Base-by-base conservation (phyloP, 371 early-diverging fungal genomes). In the Rhizopus stolonifer region DNA sequence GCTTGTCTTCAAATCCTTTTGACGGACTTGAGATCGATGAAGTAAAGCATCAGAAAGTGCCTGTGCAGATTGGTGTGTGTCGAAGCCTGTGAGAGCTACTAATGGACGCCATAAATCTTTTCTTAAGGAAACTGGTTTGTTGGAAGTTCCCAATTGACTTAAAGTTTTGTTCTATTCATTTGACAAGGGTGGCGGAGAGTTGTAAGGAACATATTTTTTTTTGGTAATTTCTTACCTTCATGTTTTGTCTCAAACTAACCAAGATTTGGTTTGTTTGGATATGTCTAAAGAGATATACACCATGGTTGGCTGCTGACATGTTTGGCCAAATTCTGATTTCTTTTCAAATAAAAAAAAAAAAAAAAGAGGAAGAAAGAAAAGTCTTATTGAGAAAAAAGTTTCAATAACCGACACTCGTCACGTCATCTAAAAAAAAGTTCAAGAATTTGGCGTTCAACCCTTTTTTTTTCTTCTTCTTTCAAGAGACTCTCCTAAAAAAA, bases 81-180 rank as follows among this genome's bases (percentile, higher is more conserved):
- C 23, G 34, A 83, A 79, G 0, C 84, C 84, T 23, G 78, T 77
- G 40, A 83, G 50, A 24, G 82, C 81, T 13, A 75, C 73, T 43
- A 83, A 47, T 15, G 84, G 84, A 33, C 79, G 79, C 84, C 84
- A 83, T 46, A 74, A 67, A 45, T 83, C 84, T 38, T 74, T 81
- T 66, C 84, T 74, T 23, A 83, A 70, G 24, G 65, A 71, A 9
- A 70, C 55, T 23, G 80, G 81, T 39, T 71, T 72, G 25, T 39
- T 48, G 52, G 69, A 54, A 65, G 67, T 56, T 53, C 66, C 52
- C 21, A 63, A 44, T 38, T 58, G 58, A 11, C 54, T 49, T 29
- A 80, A 58, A 18, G 54, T 52, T 49, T 72, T 71, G 54, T 65
- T 77, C 82, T 82, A 64, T 17, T 5, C 6, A 11, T 36, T 11